These are phyloP conservation scores for Xylaria arbuscula DNA, from an alignment of 2,329 filamentous ascomycete species.

Conservation along the genomic window DNA sequence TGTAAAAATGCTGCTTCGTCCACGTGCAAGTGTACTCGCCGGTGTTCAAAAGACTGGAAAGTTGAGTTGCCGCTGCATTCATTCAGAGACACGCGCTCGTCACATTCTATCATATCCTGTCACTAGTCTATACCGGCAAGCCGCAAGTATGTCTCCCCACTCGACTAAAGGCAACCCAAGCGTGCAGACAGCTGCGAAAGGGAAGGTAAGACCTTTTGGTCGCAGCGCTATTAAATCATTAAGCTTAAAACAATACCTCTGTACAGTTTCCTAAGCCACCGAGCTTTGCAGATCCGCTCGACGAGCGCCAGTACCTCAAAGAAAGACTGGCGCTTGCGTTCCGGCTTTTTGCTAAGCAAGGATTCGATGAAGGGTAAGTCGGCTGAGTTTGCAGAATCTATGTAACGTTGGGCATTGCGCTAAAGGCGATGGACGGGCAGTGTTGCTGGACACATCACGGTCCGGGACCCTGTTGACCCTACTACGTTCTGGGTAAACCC, in stretches of 20 bases:
- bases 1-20: slow-evolving; percentile 9
- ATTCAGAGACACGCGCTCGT: background rate
- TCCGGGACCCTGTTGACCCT: slow-evolving; percentile 69
- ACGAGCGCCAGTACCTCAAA: slow-evolving; percentile 65
- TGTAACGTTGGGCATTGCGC: slow-evolving; percentile 4
- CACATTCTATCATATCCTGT: background rate
- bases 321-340: slow-evolving; percentile 66
- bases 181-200: slow-evolving; percentile 28
- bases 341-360: slow-evolving; percentile 67
- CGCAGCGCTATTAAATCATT: background rate
- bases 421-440: slow-evolving; percentile 32
- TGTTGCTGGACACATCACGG: slow-evolving; percentile 72
- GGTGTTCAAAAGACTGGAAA: background rate
- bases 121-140: background rate
- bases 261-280: slow-evolving; percentile 39
- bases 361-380: slow-evolving; percentile 64
- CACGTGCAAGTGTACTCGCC: slow-evolving; percentile 5
- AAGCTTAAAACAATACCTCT: slow-evolving; percentile 10
- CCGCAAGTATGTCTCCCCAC: slow-evolving; percentile 39
- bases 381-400: background rate
- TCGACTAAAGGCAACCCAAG: slow-evolving; percentile 29
- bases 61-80: background rate
- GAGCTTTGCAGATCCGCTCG: slow-evolving; percentile 43
- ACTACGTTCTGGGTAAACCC: slow-evolving; percentile 75
- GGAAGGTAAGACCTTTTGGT: slow-evolving; percentile 27